Base-by-base conservation (phyloP, 495 filamentous ascomycete species). In the Penicillium bovifimosum region DNA sequence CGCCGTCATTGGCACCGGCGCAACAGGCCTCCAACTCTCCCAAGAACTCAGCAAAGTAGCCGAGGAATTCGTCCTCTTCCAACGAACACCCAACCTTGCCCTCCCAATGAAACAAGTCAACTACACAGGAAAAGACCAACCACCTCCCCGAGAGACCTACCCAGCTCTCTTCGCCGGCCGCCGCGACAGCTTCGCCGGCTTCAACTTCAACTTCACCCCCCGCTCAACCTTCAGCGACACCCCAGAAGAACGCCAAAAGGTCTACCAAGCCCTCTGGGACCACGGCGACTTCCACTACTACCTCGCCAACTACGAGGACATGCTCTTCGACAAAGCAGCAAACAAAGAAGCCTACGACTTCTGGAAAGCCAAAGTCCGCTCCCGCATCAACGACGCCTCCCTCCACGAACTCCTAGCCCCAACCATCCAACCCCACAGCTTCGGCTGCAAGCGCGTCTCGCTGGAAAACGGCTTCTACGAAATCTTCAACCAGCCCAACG, bases 351-450 rank as follows among this genome's bases (percentile, higher is more conserved):
- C 67, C 13, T 82, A 82, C 56, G 62, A 80, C 42, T 84, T 81
- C 65, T 84, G 80, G 80, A 65, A 61, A 33, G 66, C 75, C 43
- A 73, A 79, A 55, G 62, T 66, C 5, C 72, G 76, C 0, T 62
- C 67, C 6, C 72, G 80, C 10, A 76, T 85, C 50, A 55, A 63
- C 6, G 71, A 82, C 52, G 66, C 70, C 0, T 40, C 42, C 9
- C 76, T 77, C 47, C 60, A 67, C 43, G 76, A 82, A 26, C 53
- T 81, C 8, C 66, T 85, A 13, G 79, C 76, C 1, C 81, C 80
- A 0, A 29, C 70, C 13, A 61, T 76, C 38, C 68, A 66, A 24
- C 73, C 74, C 1, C 70, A 78, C 53, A 57, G 63, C 2, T 76
- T 77, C 31, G 81, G 78, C 26, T 66, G 69, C 10, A 83, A 82